These are phyloP conservation scores for Stemphylium beticola DNA, from an alignment of 2,329 filamentous ascomycete species.

Conservation along the genomic window DNA sequence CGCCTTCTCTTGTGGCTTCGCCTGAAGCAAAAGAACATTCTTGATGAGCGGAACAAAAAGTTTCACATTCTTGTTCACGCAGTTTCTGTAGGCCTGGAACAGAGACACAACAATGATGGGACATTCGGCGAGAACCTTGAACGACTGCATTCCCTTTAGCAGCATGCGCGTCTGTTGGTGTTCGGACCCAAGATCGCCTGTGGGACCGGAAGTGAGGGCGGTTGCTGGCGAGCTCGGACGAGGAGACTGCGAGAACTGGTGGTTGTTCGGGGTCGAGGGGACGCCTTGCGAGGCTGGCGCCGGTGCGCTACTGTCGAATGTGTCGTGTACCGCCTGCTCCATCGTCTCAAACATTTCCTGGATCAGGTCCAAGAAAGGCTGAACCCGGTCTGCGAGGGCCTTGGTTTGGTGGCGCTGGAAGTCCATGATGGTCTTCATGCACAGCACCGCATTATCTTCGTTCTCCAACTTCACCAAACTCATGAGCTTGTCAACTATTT, in stretches of 20 bases:
- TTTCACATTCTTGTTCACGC: conserved; percentile 84
- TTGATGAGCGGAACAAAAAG: conserved; percentile 94
- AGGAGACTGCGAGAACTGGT: conserved; percentile 81
- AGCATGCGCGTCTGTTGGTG: conserved; percentile 82
- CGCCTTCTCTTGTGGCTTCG: conserved; percentile 89
- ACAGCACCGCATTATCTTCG: conserved; percentile 97
- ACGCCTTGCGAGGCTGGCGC: conserved; percentile 58
- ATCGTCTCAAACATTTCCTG: conserved; percentile 96
- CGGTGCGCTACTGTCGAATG: conserved; percentile 79
- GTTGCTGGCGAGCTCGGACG: conserved; percentile 88
- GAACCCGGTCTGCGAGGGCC: conserved; percentile 79
- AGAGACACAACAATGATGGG: conserved; percentile 99
- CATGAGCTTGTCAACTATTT: conserved; percentile 91
- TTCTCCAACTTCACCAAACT: conserved; percentile 88
- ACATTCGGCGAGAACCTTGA: conserved; percentile 97
- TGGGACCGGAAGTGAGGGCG: conserved; percentile 74
- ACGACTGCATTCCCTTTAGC: conserved; percentile 95
- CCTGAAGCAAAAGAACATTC: conserved; percentile 83
- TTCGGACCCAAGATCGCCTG: conserved; percentile 77
- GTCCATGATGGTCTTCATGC: conserved; percentile 97
- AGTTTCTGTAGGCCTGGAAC: conserved; percentile 87
- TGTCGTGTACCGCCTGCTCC: conserved; percentile 92
- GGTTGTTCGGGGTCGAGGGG: conserved; percentile 68
- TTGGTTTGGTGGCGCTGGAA: conserved; percentile 92
- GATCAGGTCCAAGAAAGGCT: conserved; percentile 88